A percentile compares a stretch with the other conserved stretches of the same genome.
These are phyloP conservation scores for Dissoconium aciculare DNA, from an alignment of 2,329 filamentous ascomycete genomes.

Conservation along the genomic window DNA sequence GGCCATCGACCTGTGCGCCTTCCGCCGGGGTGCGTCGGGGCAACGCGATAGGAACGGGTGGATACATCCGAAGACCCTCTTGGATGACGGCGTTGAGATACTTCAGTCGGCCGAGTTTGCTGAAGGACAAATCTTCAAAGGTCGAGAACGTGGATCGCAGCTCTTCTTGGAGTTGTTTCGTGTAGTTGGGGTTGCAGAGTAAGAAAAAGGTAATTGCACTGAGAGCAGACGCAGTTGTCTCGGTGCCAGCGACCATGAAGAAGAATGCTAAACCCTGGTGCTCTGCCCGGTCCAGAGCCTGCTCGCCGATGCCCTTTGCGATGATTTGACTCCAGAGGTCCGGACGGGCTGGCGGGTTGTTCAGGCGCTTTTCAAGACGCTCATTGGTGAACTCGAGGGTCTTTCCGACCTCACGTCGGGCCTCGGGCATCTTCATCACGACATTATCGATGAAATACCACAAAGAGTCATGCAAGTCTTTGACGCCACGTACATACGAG, in stretches of 20 bases:
- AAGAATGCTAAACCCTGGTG: constrained; percentile 20
- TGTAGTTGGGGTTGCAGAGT: constrained; percentile 17
- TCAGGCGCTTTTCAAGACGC: constrained; percentile 12
- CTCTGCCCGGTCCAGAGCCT: constrained; percentile 22
- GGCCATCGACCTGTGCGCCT: constrained; percentile 14
- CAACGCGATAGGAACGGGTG: constrained; percentile 19
- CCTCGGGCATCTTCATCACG: constrained; percentile 6
- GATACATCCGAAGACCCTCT: constrained; percentile 25
- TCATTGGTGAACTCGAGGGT: constrained; percentile 8
- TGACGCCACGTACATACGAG: constrained; percentile 7
- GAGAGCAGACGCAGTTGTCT: constrained; percentile 26
- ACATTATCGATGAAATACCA: constrained; percentile 5
- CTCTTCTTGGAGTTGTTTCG: constrained; percentile 22
- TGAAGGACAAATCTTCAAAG: constrained; percentile 23
- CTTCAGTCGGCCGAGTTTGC: constrained; percentile 19
- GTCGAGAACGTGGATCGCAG: constrained; percentile 22
- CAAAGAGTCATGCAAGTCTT: constrained; percentile 4
- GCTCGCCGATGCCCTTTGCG: constrained; percentile 12
- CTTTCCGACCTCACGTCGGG: neutral
- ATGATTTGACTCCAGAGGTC: constrained; percentile 22
- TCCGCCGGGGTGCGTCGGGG: constrained; percentile 13
- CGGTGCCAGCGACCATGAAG: constrained; percentile 27
- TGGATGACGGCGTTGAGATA: constrained; percentile 27
- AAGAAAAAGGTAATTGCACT: constrained; percentile 20
- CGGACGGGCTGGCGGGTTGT: constrained; percentile 10